Percentiles rank a stretch among this genome's conserved stretches.
phyloP scores from a whole-genome alignment of 2,329 filamentous ascomycete species.

The Lojkania enalia region DNA sequence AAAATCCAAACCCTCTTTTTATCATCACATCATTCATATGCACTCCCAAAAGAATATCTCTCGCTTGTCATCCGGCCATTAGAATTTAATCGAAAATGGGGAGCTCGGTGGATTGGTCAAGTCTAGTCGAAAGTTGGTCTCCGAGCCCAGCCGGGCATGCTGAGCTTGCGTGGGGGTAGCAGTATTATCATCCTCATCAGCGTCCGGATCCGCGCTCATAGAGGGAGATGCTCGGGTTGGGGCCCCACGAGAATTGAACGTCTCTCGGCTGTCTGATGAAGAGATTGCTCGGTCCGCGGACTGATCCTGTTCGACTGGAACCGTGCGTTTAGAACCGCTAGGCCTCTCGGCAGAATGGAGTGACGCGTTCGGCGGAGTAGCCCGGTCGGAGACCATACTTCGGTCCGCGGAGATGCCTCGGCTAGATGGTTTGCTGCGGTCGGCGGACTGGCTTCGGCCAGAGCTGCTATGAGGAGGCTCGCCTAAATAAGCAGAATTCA shows the following conservation, averaged over 20 bases:
- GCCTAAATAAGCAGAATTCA: constrained; percentile 24
- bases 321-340: constrained; percentile 23
- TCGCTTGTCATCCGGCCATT: constrained; percentile 17
- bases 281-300: constrained; percentile 35
- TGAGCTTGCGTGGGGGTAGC: constrained; percentile 41
- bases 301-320: constrained; percentile 27
- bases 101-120: constrained; percentile 42
- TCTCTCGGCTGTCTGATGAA: constrained; percentile 36
- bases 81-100: constrained; percentile 45
- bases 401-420: constrained; percentile 38
- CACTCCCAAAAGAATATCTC: constrained; percentile 3
- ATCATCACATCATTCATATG: constrained; percentile 27
- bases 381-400: constrained; percentile 30
- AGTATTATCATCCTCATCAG: constrained; percentile 34
- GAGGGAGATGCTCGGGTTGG: constrained; percentile 31
- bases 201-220: constrained; percentile 22
- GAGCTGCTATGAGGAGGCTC: constrained; percentile 31
- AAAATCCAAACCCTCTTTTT: constrained; percentile 24
- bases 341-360: constrained; percentile 28
- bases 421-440: constrained; percentile 30
- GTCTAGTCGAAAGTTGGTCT: constrained; percentile 40
- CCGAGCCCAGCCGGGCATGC: constrained; percentile 31
- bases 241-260: constrained; percentile 23
- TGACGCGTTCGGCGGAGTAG: constrained; percentile 34
- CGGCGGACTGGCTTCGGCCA: constrained; percentile 35